A percentile compares a stretch with the other conserved stretches of the same genome.
Conservation (phyloP, 768 basidiomycete species). For the Mycena filopes region DNA sequence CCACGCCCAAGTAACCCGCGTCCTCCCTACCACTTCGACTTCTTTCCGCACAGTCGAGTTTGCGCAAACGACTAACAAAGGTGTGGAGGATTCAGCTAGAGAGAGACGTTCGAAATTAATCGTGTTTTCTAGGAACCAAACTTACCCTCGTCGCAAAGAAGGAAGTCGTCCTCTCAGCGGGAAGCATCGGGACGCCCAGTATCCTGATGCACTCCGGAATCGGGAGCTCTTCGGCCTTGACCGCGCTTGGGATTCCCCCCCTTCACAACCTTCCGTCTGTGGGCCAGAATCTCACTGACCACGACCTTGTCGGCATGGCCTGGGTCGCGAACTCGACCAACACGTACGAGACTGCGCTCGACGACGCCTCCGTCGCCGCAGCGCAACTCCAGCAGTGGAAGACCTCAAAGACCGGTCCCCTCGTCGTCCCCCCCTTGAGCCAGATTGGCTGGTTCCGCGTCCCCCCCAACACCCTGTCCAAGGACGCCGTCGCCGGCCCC, state of each 20-base stretch:
- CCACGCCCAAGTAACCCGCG: slow-evolving; percentile 23
- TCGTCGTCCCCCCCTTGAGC: slow-evolving; percentile 36
- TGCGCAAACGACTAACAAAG: slow-evolving; percentile 1
- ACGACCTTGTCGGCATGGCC: slow-evolving; percentile 27
- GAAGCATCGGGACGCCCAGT: slow-evolving; percentile 39
- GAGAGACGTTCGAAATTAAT: not conserved
- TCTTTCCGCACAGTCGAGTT: slow-evolving; percentile 12
- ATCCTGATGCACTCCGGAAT: slow-evolving; percentile 33
- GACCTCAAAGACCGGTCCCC: slow-evolving; percentile 37
- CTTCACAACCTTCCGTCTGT: slow-evolving; percentile 35
- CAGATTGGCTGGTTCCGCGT: slow-evolving; percentile 44
- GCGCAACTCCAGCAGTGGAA: slow-evolving; percentile 36
- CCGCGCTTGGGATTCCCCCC: slow-evolving; percentile 62
- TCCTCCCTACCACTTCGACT: slow-evolving; percentile 14
- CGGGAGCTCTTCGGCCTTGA: slow-evolving; percentile 70
- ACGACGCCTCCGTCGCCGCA: slow-evolving; percentile 25
- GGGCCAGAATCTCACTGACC: slow-evolving; percentile 38
- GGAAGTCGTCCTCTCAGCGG: slow-evolving; percentile 45
- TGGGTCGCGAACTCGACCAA: slow-evolving; percentile 28
- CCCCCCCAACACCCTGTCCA: slow-evolving; percentile 31
- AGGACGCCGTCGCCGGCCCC: slow-evolving; percentile 44
- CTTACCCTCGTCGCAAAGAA: slow-evolving; percentile 34
- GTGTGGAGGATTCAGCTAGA: no score
- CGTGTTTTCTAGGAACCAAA: not conserved
- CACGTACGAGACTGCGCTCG: slow-evolving; percentile 32